phyloP scores from a whole-genome alignment of 225 moss, liverwort and hornwort genomes.

The Polytrichum formosum region DNA sequence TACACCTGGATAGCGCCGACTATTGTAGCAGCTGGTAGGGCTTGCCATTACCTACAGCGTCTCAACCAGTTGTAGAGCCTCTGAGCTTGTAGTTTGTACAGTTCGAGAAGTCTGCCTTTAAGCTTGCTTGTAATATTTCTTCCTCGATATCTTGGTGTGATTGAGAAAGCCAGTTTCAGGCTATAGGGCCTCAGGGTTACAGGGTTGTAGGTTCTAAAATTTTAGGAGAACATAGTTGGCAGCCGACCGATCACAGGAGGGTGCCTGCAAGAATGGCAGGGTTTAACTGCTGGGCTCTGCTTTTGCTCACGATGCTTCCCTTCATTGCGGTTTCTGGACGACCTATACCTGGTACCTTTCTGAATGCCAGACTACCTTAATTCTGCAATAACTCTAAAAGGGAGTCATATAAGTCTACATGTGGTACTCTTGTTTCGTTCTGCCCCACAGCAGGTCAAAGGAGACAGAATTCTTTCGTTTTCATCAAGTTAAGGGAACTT shows the following conservation, averaged over 20 bases:
- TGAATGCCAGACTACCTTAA: not conserved
- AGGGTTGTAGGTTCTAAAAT: not conserved
- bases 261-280: slow-evolving; percentile 25
- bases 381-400: not conserved
- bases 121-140: not conserved
- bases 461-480: too few species aligned
- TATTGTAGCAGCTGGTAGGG: too few species aligned
- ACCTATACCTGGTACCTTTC: slow-evolving; percentile 27
- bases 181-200: not conserved
- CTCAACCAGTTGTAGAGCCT: not conserved
- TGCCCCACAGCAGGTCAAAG: too few species aligned
- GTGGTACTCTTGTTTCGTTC: not conserved
- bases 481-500: too few species aligned
- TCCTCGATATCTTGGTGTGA: too few species aligned
- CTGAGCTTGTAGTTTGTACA: not conserved
- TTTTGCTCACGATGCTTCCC: slow-evolving; percentile 32
- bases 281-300: slow-evolving; percentile 26
- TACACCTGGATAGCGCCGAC: too few species aligned
- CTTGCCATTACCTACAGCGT: too few species aligned
- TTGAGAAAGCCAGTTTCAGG: not conserved
- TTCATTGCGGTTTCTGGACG: slow-evolving; percentile 14
- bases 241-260: not conserved
- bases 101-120: not conserved
- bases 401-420: not conserved
- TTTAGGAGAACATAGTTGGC: not conserved